Base-by-base conservation (phyloP, 768 basidiomycete genomes). In the Xerocomellus amylosporus region DNA sequence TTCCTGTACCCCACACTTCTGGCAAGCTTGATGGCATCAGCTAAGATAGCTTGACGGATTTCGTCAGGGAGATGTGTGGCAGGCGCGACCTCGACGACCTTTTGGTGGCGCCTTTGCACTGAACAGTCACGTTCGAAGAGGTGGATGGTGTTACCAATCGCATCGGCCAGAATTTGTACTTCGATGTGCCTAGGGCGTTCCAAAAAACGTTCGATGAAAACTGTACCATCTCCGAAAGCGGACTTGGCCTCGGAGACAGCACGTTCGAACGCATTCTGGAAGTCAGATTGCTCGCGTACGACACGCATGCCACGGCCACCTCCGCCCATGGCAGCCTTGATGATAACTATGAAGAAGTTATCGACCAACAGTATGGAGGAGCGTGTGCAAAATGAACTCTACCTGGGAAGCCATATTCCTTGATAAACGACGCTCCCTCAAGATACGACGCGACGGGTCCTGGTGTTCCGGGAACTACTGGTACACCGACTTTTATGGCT, bases 241-340 rank as follows among this genome's bases (percentile, higher is more conserved):
- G 92, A 83, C 73, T 87, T 98, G 58, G 97, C 97, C 72, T 99
- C 97, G 63, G 84, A 86, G 57, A 93, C 93, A 14, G 97, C 96
- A 54, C 93, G 88, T 66, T 93, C 82, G 70, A 98, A 98, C 8
- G 89, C 78, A 53, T 82, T 77, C 75, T 93, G 81, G 80, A 98
- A 98, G 62, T 93, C 88, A 30, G 87, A 86, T 71, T 95, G 88
- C 66, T 94, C 92, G 58, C 93, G 86, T 33, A 99, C 97, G 52
- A 99, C 96, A 65, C 97, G 90, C 97, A 98, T 99, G 56, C 97
- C 97, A 63, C 96, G 92, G 50, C 97, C 97, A 63, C 96, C 96
- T 54, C 95, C 96, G 54, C 96, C 96, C 91, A 97, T 95, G 9
- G 96, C 96, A 37, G 97, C 97, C 76, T 98, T 99, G 83, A 99